Base-by-base conservation (phyloP, 148 eudicot genomes). In the Oxyria digyna region DNA sequence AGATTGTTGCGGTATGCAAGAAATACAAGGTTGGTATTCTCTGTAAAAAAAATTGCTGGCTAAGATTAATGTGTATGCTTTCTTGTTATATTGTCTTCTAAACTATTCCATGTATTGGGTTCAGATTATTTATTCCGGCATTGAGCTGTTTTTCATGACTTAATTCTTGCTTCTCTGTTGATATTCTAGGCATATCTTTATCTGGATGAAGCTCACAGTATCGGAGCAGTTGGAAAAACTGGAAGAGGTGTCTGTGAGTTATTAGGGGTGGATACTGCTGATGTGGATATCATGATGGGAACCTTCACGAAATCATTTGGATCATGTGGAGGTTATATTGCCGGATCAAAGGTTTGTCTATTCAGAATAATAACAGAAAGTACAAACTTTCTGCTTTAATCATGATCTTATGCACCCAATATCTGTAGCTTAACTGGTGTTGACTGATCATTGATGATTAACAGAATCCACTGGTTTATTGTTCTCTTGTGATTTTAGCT, bases 271-370 rank as follows among this genome's bases (percentile, higher is more conserved):
- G 98, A 93, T 78, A 86, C 98, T 17, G 88, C 95, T 75, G 98
- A 93, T 74, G 96, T 93, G 62, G 98, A 93, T 80, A 69, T 93
- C 41, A 93, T 89, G 96, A 93, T 93, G 98, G 98, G 98, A 79
- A 93, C 98, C 63, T 89, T 93, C 62, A 93, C 96, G 31, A 93
- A 93, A 68, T 93, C 98, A 67, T 93, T 93, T 77, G 98, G 96
- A 73, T 93, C 98, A 42, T 93, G 88, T 82, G 96, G 98, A 73
- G 95, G 98, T 49, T 93, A 93, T 71, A 93, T 93, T 86, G 96
- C 96, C 64, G 97, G 98, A 81, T 94, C 98, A 49, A 86, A 90
- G 96, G 98, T 94, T 72, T 41, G 72, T 69, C 68, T 71, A 41
- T 42, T 66, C 27, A 37, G 69, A 37, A 66, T 66, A 35, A 14